Evolutionary conservation across 306 rosid species (phyloP).

Genomic region (Datisca glomerata): DNA sequence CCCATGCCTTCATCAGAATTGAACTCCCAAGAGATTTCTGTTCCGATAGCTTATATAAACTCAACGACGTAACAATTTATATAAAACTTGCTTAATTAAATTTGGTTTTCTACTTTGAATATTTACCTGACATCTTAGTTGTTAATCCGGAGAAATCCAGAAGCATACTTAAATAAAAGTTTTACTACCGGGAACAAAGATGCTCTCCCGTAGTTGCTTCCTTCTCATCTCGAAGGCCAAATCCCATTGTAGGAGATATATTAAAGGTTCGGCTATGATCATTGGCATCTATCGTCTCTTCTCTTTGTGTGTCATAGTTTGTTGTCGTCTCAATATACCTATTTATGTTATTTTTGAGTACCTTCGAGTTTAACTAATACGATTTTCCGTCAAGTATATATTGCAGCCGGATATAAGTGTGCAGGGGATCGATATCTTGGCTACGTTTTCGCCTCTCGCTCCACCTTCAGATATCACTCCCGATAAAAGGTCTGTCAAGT

Average conservation of each 20-base stretch:
- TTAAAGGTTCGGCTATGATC: conserved; percentile 4
- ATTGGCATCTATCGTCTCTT: conserved; percentile 9
- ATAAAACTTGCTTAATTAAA: background rate
- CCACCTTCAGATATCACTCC: background rate
- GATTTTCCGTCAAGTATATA: conserved; percentile 2
- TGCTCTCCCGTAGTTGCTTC: conserved; percentile 21
- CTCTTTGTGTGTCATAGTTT: background rate
- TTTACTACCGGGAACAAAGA: conserved; percentile 4
- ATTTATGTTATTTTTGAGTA: no score
- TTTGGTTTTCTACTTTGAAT: background rate
- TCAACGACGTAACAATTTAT: background rate
- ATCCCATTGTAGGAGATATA: conserved; percentile 15
- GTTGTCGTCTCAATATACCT: background rate
- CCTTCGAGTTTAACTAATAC: background rate
- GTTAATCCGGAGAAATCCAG: conserved; percentile 10
- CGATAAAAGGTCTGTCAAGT: conserved; percentile 11
- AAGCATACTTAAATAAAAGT: conserved; percentile 11
- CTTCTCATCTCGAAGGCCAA: conserved; percentile 26
- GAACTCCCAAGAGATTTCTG: background rate
- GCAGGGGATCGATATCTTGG: conserved; percentile 24
- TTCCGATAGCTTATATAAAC: background rate
- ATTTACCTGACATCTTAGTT: background rate
- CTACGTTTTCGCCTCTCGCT: conserved; percentile 18
- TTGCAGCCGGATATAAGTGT: conserved; percentile 23
- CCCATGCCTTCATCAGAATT: background rate